Evolutionary conservation across 2,329 filamentous ascomycete genomes (phyloP), one percentile per base, ranked within the genome.

Genomic region (Fusarium coffeatum): DNA sequence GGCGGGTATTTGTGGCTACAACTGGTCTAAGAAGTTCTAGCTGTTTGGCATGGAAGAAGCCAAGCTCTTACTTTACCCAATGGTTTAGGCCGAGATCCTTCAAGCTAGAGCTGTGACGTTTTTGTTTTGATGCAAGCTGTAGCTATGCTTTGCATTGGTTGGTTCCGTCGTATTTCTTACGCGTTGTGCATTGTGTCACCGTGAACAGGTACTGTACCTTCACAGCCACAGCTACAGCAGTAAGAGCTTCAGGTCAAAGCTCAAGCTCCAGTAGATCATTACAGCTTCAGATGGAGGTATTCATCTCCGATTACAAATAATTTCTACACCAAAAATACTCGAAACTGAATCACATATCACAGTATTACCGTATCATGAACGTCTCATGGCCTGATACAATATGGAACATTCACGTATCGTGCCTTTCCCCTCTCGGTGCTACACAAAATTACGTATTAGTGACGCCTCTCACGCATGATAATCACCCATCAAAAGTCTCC

Each of bases 381-480:
- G 18, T 50, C 12, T 6, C 16, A 50, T 64, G 55, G 55, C 22
- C 47, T 41, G 55, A 67, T 23, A 63, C 37, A 53, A 30, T 30
- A 28, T 30, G 28, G 28, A 16, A 43, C 41, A 16, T 43, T 23
- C 20, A 43, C 6, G 34, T 3, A 37, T 37, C 9, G 41, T 23
- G 6, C 22, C 8, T 43, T 43, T 47, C 55, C 45, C 46, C 18
- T 43, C 63, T 40, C 42, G 20, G 40, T 60, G 54, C 57, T 50
- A 58, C 57, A 50, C 55, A 46, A 37, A 68, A 72, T 74, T 74
- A 75, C 72, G 72, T 74, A 48, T 63, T 69, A 40, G 72, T 74
- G 72, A 74, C 72, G 72, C 69, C 58, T 51, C 49, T 28, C 27
- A 57, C 55, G 51, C 56, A 59, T 57, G 55, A 59, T 48, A 41